Evolutionary conservation across 257 asterid genomes (phyloP), one percentile per base, ranked within the genome.

Genomic region (Hygrophila difformis): DNA sequence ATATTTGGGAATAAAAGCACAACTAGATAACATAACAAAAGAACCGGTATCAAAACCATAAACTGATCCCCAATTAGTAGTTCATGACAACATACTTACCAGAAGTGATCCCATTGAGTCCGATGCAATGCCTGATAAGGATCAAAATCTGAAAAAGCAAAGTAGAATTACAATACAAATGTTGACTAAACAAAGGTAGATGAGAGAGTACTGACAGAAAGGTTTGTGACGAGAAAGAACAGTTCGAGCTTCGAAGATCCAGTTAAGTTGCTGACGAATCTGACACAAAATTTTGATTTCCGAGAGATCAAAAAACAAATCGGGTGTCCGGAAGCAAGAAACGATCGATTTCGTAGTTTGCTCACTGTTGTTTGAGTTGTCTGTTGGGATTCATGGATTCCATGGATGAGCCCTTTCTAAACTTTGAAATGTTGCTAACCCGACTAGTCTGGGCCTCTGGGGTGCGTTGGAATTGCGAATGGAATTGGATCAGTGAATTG

Each of bases 351-450:
- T 33, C 12, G 12, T 33, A 5, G 3, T 18, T 19, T 44, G 14
- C 52, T 28, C 16, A 47, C 52, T 47, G 52, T 47, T 89, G 92
- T 70, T 85, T 89, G 47, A 85, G 81, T 61, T 57, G 80, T 53
- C 74, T 85, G 66, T 62, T 65, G 12, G 88, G 64, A 64, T 85
- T 82, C 64, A 79, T 51, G 47, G 84, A 60, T 60, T 66, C 94
- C 95, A 88, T 87, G 17, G 46, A 34, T 24, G 34, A 44, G 50
- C 39, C n/a, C n/a, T n/a, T n/a, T n/a, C n/a, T n/a, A n/a, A n/a
- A n/a, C n/a, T n/a, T n/a, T n/a, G n/a, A n/a, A n/a, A n/a, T n/a
- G n/a, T n/a, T n/a, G n/a, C n/a, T n/a, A n/a, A n/a, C n/a, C n/a
- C n/a, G n/a, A n/a, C n/a, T n/a, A n/a, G n/a, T n/a, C n/a, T n/a